These are phyloP conservation scores for Stagonosporopsis cucurbitacearum DNA, from an alignment of 2,329 filamentous ascomycete genomes.

Conservation along the genomic window DNA sequence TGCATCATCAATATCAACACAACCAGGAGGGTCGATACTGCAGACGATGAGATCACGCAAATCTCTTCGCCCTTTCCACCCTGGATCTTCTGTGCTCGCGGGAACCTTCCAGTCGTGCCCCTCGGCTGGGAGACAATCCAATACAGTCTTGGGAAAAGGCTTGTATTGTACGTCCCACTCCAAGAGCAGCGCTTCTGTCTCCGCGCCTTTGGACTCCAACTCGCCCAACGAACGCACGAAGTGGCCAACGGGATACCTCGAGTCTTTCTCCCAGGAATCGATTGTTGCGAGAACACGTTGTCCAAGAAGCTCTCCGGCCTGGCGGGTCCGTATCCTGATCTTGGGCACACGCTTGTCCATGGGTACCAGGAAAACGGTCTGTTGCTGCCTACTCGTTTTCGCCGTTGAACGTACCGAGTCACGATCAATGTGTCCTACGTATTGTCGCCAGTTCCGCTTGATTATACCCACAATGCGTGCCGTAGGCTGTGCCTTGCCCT, in stretches of 20 bases:
- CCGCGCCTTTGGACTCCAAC: constrained; percentile 94
- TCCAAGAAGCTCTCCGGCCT: constrained; percentile 85
- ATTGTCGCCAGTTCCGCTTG: constrained; percentile 97
- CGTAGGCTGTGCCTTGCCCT: constrained; percentile 85
- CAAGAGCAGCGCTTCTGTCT: constrained; percentile 91
- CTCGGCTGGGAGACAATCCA: constrained; percentile 90
- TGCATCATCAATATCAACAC: constrained; percentile 98
- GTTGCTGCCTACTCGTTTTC: constrained; percentile 81
- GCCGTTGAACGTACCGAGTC: constrained; percentile 77
- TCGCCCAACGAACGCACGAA: constrained; percentile 93
- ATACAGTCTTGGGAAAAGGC: constrained; percentile 92
- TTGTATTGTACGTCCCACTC: constrained; percentile 98
- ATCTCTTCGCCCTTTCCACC: constrained; percentile 86
- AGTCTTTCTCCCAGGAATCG: constrained; percentile 93
- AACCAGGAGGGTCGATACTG: constrained; percentile 95
- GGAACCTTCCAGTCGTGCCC: constrained; percentile 96
- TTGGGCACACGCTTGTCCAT: constrained; percentile 99
- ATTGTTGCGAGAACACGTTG: constrained; percentile 93
- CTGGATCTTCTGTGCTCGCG: constrained; percentile 75
- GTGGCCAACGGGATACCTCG: constrained; percentile 89
- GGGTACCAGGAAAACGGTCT: constrained; percentile 91
- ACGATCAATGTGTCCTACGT: constrained; percentile 92
- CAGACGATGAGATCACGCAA: constrained; percentile 86
- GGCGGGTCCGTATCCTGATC: constrained; percentile 88
- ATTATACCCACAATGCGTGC: constrained; percentile 90